Base-by-base conservation (phyloP, 352 stramenopile genomes). In the Stramenopiles sp. region DNA sequence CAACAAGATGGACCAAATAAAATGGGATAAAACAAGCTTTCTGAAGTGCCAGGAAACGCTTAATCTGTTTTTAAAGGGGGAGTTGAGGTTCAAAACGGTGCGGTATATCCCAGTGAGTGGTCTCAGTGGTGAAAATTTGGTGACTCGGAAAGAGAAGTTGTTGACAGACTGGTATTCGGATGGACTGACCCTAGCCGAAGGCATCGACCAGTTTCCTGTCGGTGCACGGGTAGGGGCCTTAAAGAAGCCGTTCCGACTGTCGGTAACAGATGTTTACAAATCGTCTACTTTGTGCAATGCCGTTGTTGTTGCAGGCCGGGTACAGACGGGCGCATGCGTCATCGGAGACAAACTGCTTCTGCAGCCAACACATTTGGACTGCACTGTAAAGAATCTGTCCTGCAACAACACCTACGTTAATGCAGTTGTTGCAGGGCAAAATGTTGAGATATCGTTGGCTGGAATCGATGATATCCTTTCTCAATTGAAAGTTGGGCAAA, bases 1-100 rank as follows among this genome's bases (percentile, higher is more conserved):
- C 43, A 98, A 98, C 82, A 98, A 98, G 82, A 94, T 98, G 84
- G 94, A 98, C 79, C 85, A 84, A 80, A 78, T 75, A 30, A 81
- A 82, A 0, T 94, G 87, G 86, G 81, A 86, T 77, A 77, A 94
- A 76, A 81, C 80, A 0, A 84, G 88, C 4, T 94, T 92, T 68
- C 80, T 90, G 34, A 82, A 80, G 33, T 91, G 93, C 68, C 81
- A 89, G 30, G 79, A 80, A 18, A 88, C 85, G 25, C 80, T 94
- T 34, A 84, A 83, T 6, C 82, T 78, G 0, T 93, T 92, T 77
- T 82, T 94, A 31, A 78, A 86, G 30, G 81, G 83, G 25, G 75
- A 79, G 48, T 82, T 85, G 1, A 87, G 86, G 12, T 93, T 91
- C 76, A 85, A 86, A 4, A 76, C 82, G 0, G 89, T 90, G 75